phyloP scores from a whole-genome alignment of 495 filamentous ascomycete species.

The Penicillium mononematosum region DNA sequence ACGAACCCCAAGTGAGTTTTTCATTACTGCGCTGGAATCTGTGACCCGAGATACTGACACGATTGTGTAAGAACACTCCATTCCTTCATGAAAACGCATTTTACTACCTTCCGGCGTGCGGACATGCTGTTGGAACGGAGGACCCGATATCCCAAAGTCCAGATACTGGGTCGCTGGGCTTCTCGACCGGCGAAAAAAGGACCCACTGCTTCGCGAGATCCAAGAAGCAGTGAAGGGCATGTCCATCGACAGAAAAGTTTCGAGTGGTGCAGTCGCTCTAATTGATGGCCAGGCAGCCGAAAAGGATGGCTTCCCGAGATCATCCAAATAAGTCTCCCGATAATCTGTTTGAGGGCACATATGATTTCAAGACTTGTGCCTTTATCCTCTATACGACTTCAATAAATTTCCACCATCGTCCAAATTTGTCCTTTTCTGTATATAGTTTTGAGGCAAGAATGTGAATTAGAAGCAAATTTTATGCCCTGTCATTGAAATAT shows the following conservation, averaged over 20 bases:
- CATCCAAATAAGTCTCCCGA: not conserved
- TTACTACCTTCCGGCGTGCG: not conserved
- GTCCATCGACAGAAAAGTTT: not conserved
- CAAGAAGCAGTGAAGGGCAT: not conserved
- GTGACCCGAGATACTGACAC: not conserved
- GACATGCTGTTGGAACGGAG: not conserved
- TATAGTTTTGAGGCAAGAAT: not conserved
- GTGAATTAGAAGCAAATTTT: not conserved
- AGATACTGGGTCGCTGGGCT: not conserved
- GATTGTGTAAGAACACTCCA: not conserved
- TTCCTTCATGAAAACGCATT: not conserved
- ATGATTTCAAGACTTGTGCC: no score
- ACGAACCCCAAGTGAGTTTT: slow-evolving; percentile 1
- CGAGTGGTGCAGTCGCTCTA: not conserved
- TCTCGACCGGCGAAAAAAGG: not conserved
- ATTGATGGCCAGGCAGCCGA: not conserved
- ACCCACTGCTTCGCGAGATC: slow-evolving; percentile 2
- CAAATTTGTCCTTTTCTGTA: not conserved
- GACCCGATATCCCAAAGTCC: not conserved
- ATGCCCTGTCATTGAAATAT: no score
- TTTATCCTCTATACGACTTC: no score
- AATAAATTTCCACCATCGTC: no score
- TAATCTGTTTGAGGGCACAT: not conserved
- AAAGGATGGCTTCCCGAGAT: no score
- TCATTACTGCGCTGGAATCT: not conserved